These are phyloP conservation scores for Camelina neglecta DNA, from an alignment of 345 rosid species.

Conservation along the genomic window DNA sequence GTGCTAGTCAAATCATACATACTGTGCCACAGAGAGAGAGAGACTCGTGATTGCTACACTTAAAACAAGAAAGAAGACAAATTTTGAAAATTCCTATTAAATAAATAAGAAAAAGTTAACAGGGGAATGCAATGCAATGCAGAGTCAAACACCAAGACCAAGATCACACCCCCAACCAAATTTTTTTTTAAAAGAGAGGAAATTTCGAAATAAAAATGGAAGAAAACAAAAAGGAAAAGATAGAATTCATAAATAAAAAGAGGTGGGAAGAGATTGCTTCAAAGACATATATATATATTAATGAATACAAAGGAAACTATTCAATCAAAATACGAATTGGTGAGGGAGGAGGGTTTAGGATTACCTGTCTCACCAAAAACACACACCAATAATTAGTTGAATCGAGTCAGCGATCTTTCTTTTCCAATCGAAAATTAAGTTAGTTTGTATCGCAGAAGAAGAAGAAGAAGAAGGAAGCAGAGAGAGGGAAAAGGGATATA, in stretches of 20 bases:
- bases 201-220: background rate
- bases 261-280: constrained; percentile 38
- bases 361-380: constrained; percentile 25
- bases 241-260: background rate
- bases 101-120: constrained; percentile 20
- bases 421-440: too few species aligned
- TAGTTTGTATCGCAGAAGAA: background rate
- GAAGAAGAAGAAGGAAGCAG: background rate
- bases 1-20: constrained; percentile 16
- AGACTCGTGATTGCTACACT: constrained; percentile 10
- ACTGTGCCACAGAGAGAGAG: constrained; percentile 19
- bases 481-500: background rate
- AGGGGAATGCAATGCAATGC: constrained; percentile 1
- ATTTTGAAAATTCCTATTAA: constrained; percentile 56
- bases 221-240: background rate
- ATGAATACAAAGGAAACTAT: background rate
- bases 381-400: background rate
- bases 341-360: constrained; percentile 4
- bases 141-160: constrained; percentile 28
- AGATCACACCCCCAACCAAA: background rate
- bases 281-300: background rate
- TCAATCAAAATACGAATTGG: background rate
- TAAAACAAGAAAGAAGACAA: constrained; percentile 50
- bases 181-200: background rate
- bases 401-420: background rate